These are phyloP conservation scores for Stentor coeruleus DNA, from an alignment of 73 alveolate species.

Conservation along the genomic window DNA sequence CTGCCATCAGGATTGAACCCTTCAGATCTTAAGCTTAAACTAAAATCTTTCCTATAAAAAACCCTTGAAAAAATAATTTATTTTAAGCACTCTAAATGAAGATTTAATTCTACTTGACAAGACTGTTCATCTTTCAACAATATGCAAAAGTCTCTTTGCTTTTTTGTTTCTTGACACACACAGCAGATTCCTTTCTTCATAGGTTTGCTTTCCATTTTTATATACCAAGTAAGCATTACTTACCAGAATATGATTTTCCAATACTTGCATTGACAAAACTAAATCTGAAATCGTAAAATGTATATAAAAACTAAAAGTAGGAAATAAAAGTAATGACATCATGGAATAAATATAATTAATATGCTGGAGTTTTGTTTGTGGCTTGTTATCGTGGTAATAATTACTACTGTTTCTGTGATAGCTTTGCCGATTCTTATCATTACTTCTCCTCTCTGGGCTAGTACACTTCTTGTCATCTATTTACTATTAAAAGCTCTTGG, in stretches of 20 bases:
- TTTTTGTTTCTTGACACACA: conserved; percentile 30
- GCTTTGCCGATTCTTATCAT: conserved; percentile 33
- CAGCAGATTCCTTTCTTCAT: conserved; percentile 21
- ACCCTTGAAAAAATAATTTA: too few species aligned
- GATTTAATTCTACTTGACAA: conserved; percentile 12
- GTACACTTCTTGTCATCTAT: neutral
- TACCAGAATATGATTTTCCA: too few species aligned
- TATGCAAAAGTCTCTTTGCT: neutral
- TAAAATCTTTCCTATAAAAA: too few species aligned
- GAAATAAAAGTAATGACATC: too few species aligned
- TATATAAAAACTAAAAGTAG: too few species aligned
- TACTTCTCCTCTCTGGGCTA: conserved; percentile 20
- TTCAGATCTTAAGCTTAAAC: conserved; percentile 17
- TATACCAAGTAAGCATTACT: too few species aligned
- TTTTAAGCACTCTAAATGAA: conserved; percentile 15
- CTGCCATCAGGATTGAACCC: conserved; percentile 27
- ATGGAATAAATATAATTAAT: too few species aligned
- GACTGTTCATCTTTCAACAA: neutral
- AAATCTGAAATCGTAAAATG: too few species aligned
- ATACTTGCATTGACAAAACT: too few species aligned
- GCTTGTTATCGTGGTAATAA: too few species aligned
- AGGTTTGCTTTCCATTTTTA: neutral
- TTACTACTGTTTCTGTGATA: too few species aligned
- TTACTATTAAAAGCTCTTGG: neutral
- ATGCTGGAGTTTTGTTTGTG: too few species aligned